Evolutionary conservation across 208 protist genomes (phyloP), one percentile per base, ranked within the genome.

Genomic region (Leishmania gerbilli): DNA sequence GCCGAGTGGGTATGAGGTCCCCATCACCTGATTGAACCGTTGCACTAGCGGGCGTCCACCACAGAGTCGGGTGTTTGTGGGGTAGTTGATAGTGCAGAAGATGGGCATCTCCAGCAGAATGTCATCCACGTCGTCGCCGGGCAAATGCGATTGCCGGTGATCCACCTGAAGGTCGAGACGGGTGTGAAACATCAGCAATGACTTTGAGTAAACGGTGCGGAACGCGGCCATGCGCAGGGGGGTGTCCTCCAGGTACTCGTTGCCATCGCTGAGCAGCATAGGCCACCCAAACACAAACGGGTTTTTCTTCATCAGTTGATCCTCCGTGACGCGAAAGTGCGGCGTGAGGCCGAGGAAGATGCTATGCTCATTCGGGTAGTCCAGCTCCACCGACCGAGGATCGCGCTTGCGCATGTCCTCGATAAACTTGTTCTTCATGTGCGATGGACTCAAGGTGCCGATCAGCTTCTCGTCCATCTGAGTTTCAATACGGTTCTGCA

Each of bases 211-310:
- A 21, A 98, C 83, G 17, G 95, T 97, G 55, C 94, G 92, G 81
- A 98, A 98, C 34, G 93, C 94, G 0, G 91, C 87, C 89, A 93
- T 95, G 67, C 90, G 89, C 47, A 97, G 86, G 42, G 90, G 89
- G 1, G 92, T 95, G 67, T 95, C 94, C 64, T 97, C 88, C 60
- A 97, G 83, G 78, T 95, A 83, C 69, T 93, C 84, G 83, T 98
- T 98, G 24, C 93, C 93, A 71, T 97, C 93, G 74, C 95, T 96
- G 74, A 98, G 83, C 62, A 98, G 74, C 37, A 98, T 76, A 15
- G 97, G 97, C 93, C 95, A 98, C 15, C 93, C 94, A 88, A 98
- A 98, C 27, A 98, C 87, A 85, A 98, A 98, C 1, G 97, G 88
- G 79, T 98, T 98, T 31, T 83, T 89, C 83, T 97, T 97, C 91